Evolutionary conservation across 306 rosid genomes (phyloP), one percentile per base, ranked within the genome.

Genomic region (Fragaria nilgerrensis): DNA sequence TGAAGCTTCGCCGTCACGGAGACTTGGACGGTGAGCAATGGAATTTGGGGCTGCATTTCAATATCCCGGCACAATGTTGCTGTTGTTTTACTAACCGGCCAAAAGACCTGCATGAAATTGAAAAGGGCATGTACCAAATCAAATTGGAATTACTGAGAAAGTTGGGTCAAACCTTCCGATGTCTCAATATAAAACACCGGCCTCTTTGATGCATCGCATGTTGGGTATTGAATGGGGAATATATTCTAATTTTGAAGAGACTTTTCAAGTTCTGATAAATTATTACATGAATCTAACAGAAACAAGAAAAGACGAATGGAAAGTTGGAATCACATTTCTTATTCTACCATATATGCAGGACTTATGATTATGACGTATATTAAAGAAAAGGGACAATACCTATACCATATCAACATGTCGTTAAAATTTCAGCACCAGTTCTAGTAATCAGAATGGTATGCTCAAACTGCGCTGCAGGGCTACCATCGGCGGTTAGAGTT

Each of bases 391-490:
- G 39, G 59, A 11, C 7, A 27, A 39, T 77, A 70, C 81, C 80
- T 29, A 25, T 68, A 70, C 81, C 80, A 41, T 22, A 22, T 88
- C 73, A 84, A 58, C 79, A 87, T 55, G 61, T 83, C 16, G 98
- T 92, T 77, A 95, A 84, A 83, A 95, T 92, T 88, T 95, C 97
- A 9, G 97, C 97, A 41, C 98, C 99, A 4, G 92, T 88, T 81
- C 87, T 86, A 14, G 97, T 95, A 63, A 95, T 91, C 86, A 95
- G 88, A 88, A 95, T 87, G 79, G 99, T 88, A 83, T 95, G 98
- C 82, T 95, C 99, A 83, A 86, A 88, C 85, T 95, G 99, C 50
- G 99, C 97, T n/a, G 99, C 96, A 4, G 89, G 85, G 83, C 97
- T 77, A 52, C 98, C 97, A 79, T 92, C 97, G 2, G 92, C 86